Percentiles rank a stretch among this genome's conserved stretches.
Conservation (phyloP, 2,329 filamentous ascomycete species). For the Aspergillus puulaauensis region DNA sequence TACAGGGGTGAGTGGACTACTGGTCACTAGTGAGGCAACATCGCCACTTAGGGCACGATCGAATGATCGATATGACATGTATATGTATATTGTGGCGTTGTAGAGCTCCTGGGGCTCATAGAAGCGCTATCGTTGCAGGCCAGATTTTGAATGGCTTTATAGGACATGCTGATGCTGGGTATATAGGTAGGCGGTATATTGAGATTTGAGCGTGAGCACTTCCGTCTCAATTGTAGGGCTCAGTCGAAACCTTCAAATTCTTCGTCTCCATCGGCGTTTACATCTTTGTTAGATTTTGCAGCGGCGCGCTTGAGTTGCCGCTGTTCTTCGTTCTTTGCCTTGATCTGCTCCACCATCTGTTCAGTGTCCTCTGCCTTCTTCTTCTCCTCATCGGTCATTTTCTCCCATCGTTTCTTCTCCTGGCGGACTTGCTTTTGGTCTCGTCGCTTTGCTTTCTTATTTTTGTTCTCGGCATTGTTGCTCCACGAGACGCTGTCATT, state of each 20-base stretch:
- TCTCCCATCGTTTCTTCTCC: constrained; percentile 62
- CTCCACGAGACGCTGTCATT: constrained; percentile 71
- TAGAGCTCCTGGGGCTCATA: neutral
- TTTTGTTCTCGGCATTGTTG: constrained; percentile 65
- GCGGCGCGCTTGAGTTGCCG: constrained; percentile 18
- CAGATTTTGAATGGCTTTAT: neutral
- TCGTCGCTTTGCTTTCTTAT: constrained; percentile 59
- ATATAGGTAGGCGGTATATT: neutral
- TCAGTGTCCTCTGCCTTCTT: constrained; percentile 63
- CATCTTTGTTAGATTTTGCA: constrained; percentile 18
- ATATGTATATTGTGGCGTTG: neutral
- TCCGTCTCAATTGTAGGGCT: neutral
- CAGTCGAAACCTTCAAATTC: constrained; percentile 62
- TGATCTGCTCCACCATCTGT: constrained; percentile 64
- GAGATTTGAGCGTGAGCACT: neutral
- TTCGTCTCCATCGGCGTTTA: constrained; percentile 24
- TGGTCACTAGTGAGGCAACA: neutral
- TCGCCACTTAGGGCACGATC: neutral
- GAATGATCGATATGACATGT: neutral
- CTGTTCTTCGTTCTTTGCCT: constrained; percentile 52
- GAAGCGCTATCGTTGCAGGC: neutral
- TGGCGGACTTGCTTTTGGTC: constrained; percentile 65
- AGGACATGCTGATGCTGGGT: neutral
- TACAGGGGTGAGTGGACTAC: neutral
- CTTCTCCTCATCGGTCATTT: constrained; percentile 71